Conservation (phyloP, 495 filamentous ascomycete genomes). For the Aspergillus sparsus region DNA sequence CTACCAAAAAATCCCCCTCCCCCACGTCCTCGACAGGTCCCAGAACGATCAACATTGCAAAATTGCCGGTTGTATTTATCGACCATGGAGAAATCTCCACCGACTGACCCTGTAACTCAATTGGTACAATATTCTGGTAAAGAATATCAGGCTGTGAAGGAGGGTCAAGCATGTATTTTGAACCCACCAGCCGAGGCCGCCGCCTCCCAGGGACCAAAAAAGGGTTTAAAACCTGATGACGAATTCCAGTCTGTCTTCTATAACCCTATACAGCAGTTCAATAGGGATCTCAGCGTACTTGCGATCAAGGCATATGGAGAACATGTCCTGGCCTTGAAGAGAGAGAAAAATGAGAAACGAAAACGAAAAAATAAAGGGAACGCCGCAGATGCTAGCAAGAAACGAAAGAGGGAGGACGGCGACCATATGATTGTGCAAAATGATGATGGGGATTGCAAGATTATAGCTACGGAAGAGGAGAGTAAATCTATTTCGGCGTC, state of each 20-base stretch:
- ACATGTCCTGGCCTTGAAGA: constrained; percentile 53
- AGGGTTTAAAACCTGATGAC: constrained; percentile 48
- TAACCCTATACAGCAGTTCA: constrained; percentile 98
- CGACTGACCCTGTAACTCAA: constrained; percentile 8
- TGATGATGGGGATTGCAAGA: constrained; percentile 9
- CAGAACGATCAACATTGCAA: neutral
- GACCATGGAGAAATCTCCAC: constrained; percentile 3
- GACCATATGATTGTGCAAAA: constrained; percentile 4
- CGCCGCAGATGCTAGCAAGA: constrained; percentile 49
- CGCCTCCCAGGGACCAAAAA: constrained; percentile 44
- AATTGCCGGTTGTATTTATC: neutral
- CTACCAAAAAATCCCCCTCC: neutral
- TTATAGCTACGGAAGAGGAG: constrained; percentile 9
- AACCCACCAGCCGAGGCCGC: constrained; percentile 54
- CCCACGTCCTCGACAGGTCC: neutral
- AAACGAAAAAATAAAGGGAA: constrained; percentile 46
- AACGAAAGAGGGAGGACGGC: constrained; percentile 44
- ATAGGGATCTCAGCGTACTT: constrained; percentile 89
- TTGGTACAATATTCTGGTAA: constrained; percentile 47
- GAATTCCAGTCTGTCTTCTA: constrained; percentile 86
- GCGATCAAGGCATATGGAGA: constrained; percentile 84
- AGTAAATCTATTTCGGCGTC: constrained; percentile 3
- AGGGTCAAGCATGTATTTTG: constrained; percentile 68
- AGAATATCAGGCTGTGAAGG: constrained; percentile 63
- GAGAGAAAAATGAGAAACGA: constrained; percentile 36